Conservation (phyloP, 1,139 yeast species). For the Pichia sp. region DNA sequence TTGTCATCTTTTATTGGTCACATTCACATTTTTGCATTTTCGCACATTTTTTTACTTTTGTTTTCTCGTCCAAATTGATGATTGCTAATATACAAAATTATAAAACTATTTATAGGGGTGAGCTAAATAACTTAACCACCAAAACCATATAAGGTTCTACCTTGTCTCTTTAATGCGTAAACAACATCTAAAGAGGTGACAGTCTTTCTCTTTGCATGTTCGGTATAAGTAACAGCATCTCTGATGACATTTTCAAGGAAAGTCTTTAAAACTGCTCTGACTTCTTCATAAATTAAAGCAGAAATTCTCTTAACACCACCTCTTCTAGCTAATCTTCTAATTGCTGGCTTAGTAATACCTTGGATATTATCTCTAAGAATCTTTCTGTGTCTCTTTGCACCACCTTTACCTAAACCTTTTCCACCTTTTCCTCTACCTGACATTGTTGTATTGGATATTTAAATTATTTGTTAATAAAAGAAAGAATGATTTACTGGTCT, state of each 20-base stretch:
- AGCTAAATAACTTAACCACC: slow-evolving; percentile 68
- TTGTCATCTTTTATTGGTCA: too few species aligned
- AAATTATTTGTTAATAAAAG: slow-evolving; percentile 6
- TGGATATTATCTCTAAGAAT: slow-evolving; percentile 98
- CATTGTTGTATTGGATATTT: slow-evolving; percentile 43
- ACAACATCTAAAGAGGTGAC: slow-evolving; percentile 98
- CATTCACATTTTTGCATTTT: not conserved
- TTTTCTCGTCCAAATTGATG: not conserved
- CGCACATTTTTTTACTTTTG: too few species aligned
- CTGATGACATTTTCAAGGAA: slow-evolving; percentile 96
- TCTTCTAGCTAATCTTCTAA: slow-evolving; percentile 99
- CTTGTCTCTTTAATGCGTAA: slow-evolving; percentile 99
- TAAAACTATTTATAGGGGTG: not conserved
- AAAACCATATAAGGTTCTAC: slow-evolving; percentile 99
- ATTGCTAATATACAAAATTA: slow-evolving; percentile 2
- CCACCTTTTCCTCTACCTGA: slow-evolving; percentile 99
- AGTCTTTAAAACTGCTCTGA: slow-evolving; percentile 92
- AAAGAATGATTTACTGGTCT: not conserved
- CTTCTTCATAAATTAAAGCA: slow-evolving; percentile 97
- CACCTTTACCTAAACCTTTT: slow-evolving; percentile 98
- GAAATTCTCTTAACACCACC: slow-evolving; percentile 99
- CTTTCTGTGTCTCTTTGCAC: slow-evolving; percentile 99
- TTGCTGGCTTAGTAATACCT: slow-evolving; percentile 99
- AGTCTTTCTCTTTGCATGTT: slow-evolving; percentile 99
- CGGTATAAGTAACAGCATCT: slow-evolving; percentile 98